Percentiles rank a stretch among this genome's conserved stretches.
Conservation (phyloP, 2,329 filamentous ascomycete species). For the Apiospora malaysiana region DNA sequence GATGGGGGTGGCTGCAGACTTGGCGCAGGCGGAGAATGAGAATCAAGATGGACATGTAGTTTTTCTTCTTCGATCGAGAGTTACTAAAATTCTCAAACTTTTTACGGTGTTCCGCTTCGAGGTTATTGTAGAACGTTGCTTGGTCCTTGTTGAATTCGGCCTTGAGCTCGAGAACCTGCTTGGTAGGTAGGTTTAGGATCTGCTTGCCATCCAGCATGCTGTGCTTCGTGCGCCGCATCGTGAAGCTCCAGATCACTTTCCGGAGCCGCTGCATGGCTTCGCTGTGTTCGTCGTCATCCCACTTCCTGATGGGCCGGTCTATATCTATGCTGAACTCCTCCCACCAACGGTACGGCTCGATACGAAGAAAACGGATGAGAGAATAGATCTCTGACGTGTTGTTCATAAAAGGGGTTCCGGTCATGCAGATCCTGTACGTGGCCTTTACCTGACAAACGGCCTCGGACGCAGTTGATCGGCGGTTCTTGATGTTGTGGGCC, state of each 20-base stretch:
- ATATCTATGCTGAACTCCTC: constrained; percentile 63
- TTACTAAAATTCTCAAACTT: constrained; percentile 36
- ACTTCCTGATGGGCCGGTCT: constrained; percentile 38
- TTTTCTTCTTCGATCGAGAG: constrained; percentile 58
- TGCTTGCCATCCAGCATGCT: constrained; percentile 82
- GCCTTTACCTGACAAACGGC: constrained; percentile 65
- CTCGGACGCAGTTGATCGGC: constrained; percentile 64
- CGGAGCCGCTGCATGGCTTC: constrained; percentile 72
- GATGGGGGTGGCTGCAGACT: constrained; percentile 80
- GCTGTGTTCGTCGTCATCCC: constrained; percentile 58
- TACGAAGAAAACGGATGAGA: constrained; percentile 77
- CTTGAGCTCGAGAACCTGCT: constrained; percentile 64
- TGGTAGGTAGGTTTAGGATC: constrained; percentile 72
- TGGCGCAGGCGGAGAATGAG: constrained; percentile 81
- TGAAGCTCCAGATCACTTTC: constrained; percentile 77
- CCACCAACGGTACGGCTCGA: constrained; percentile 75
- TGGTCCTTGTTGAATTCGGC: constrained; percentile 73
- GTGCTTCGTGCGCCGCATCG: constrained; percentile 82
- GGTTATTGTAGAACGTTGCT: constrained; percentile 64
- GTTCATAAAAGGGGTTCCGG: constrained; percentile 91
- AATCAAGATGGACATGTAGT: constrained; percentile 82
- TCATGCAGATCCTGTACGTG: constrained; percentile 76
- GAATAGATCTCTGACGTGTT: constrained; percentile 79
- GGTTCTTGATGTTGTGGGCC: constrained; percentile 84
- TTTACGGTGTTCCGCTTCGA: constrained; percentile 44